Conservation (phyloP, 257 asterid genomes). For the Nicotiana sylvestris region DNA sequence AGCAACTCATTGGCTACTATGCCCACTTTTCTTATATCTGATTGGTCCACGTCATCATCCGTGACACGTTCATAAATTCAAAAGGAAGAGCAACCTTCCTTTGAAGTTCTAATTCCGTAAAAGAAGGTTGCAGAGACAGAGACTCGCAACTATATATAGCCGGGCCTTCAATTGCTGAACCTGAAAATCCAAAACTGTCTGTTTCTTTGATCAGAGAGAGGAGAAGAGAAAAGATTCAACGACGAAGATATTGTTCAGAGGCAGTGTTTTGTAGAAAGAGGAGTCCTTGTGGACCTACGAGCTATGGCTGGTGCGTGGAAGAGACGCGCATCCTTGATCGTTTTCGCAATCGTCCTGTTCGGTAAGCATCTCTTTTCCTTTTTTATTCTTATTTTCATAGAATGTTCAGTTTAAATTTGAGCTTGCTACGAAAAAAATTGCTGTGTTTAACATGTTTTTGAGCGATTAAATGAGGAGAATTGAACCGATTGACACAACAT, state of each 20-base stretch:
- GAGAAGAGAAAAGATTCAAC: neutral
- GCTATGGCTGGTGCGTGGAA: slow-evolving; percentile 59
- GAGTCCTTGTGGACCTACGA: neutral
- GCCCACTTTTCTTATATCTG: neutral
- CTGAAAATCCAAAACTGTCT: no score
- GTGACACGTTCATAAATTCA: slow-evolving; percentile 31
- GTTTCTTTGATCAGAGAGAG: neutral
- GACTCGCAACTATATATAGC: neutral
- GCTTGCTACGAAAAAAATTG: neutral
- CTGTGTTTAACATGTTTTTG: neutral
- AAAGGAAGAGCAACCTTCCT: neutral
- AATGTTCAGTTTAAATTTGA: neutral
- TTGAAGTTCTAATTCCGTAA: neutral
- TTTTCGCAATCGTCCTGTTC: slow-evolving; percentile 40
- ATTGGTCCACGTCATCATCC: slow-evolving; percentile 61
- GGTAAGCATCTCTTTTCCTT: slow-evolving; percentile 37
- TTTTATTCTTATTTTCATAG: neutral
- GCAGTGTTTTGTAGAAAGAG: no score
- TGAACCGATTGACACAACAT: neutral
- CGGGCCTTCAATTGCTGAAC: neutral
- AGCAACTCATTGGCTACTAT: neutral
- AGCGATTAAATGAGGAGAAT: neutral
- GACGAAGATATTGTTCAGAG: neutral
- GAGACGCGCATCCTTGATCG: slow-evolving; percentile 42
- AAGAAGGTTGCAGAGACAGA: neutral